These are phyloP conservation scores for Chrysoporthe deuterocubensis DNA, from an alignment of 2,329 filamentous ascomycete genomes.

Conservation along the genomic window DNA sequence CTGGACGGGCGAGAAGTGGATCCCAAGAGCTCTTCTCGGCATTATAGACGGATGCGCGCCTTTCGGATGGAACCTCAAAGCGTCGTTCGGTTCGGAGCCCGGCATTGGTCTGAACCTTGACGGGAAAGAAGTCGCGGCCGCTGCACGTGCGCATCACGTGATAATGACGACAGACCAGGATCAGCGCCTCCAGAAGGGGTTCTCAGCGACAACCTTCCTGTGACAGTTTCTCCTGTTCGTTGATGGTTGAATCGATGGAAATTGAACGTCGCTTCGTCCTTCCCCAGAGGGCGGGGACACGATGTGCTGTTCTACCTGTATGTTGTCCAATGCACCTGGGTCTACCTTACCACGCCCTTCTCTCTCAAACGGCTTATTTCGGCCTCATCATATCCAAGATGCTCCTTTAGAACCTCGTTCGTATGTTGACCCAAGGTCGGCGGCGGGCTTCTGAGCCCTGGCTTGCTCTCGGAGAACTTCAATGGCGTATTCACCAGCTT, in stretches of 20 bases:
- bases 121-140: background rate
- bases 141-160: constrained; percentile 29
- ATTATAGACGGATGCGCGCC: background rate
- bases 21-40: background rate
- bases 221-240: background rate
- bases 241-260: background rate
- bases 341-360: constrained; percentile 66
- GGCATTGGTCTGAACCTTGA: background rate
- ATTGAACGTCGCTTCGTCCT: background rate
- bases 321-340: background rate
- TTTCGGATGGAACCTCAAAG: background rate
- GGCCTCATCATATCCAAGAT: constrained; percentile 62
- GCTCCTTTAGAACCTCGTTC: constrained; percentile 69
- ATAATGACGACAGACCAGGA: background rate
- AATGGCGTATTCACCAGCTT: constrained; percentile 93
- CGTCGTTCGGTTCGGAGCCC: background rate
- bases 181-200: background rate
- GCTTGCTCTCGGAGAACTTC: constrained; percentile 85
- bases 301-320: background rate
- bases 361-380: constrained; percentile 66
- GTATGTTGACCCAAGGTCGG: constrained; percentile 89
- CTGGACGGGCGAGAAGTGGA: background rate
- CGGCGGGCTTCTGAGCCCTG: constrained; percentile 75
- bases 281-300: background rate
- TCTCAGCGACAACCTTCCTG: too few relatives aligned